Evolutionary conservation across 2,329 filamentous ascomycete species (phyloP).

Genomic region (Bipolaris gigantea): DNA sequence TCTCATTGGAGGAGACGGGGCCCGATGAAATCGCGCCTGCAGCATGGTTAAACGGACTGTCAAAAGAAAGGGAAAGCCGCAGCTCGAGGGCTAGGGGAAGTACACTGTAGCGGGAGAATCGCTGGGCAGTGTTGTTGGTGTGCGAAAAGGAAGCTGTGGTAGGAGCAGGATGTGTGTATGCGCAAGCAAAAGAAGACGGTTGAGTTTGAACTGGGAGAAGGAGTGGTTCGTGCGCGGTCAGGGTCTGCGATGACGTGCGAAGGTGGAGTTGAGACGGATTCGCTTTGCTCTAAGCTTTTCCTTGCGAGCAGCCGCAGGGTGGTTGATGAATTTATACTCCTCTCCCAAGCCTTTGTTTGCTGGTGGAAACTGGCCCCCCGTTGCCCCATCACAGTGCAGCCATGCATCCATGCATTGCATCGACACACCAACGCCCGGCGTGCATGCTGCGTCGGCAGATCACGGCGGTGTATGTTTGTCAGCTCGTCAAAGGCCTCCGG

Average conservation of each 20-base stretch:
- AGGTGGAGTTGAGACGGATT: conserved; percentile 9
- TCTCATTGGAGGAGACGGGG: conserved; percentile 37
- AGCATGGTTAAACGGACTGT: conserved; percentile 39
- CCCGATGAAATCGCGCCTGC: conserved; percentile 33
- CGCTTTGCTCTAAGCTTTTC: neutral
- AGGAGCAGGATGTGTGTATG: neutral
- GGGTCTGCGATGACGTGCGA: conserved; percentile 18
- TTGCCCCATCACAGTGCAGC: conserved; percentile 6
- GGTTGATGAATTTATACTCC: conserved; percentile 8
- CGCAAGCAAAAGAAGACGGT: conserved; percentile 12
- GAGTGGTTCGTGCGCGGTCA: conserved; percentile 23
- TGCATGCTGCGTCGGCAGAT: conserved; percentile 16
- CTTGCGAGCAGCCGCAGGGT: neutral
- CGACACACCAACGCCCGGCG: neutral
- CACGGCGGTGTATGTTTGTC: conserved; percentile 14
- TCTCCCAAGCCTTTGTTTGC: neutral
- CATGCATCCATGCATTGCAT: neutral
- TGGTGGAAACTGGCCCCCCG: conserved; percentile 11
- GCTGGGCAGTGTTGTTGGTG: conserved; percentile 26
- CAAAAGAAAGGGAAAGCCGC: conserved; percentile 30
- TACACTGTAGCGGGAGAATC: conserved; percentile 32
- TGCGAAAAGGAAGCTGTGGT: neutral
- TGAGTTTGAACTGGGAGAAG: conserved; percentile 1
- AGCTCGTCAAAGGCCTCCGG: conserved; percentile 7
- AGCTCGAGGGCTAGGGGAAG: conserved; percentile 33